Evolutionary conservation across 768 basidiomycete genomes (phyloP), one percentile per base, ranked within the genome.

Genomic region (Xanthoconium stramineum): DNA sequence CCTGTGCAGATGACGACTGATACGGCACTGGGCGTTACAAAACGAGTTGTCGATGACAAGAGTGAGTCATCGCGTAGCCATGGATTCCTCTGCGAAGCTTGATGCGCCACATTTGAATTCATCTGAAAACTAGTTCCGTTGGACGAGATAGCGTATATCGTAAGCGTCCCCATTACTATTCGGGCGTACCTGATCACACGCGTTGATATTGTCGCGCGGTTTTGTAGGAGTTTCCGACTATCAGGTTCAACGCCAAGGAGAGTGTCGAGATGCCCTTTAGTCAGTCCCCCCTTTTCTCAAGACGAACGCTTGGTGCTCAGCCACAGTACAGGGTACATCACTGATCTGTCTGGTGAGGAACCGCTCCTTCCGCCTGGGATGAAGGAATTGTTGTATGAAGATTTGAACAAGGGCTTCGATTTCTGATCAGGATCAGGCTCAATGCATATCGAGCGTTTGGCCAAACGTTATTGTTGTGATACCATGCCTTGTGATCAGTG

Each of bases 191-290:
- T 8, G 14, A 40, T 33, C 50, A 33, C 28, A 40, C 14, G 39
- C 39, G 7, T 14, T 20, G 14, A 30, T 15, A 29, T 28, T 28
- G n/a, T 39, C 39, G 19, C 48, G n/a, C 15, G 29, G 10, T 20
- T 47, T 46, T n/a, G 24, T 55, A 96, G 91, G 89, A 94, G 64
- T 84, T 84, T 70, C 97, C 97, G 0, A 96, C 94, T 0, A 96
- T 99, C 66, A 74, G 62, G 17, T 98, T 98, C 78, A 90, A 89
- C 63, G 69, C 81, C 5, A 86, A 84, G 63, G 97, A 99, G 70
- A 89, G 89, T 43, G 93, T 98, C 6, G 94, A 98, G 74, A 99
- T 99, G 97, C 97, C 97, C 0, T 99, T 99, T 78, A 77, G 93
- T 91, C 63, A 68, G 89, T 81, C 20, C 2, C 7, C 1, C 8